These are phyloP conservation scores for Antitrichia curtipendula DNA, from an alignment of 225 moss, liverwort and hornwort species.

Conservation along the genomic window DNA sequence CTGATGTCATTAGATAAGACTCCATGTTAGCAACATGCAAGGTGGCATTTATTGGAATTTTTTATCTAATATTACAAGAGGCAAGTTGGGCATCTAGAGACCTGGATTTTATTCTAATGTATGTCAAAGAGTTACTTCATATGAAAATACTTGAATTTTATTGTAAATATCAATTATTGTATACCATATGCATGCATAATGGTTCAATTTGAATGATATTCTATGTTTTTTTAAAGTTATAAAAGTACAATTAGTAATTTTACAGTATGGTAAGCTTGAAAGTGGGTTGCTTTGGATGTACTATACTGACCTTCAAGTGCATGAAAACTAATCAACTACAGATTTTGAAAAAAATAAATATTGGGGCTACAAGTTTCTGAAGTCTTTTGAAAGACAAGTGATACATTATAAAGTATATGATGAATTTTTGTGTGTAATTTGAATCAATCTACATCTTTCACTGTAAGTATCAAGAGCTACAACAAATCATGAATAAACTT, in stretches of 20 bases:
- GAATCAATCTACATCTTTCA: neutral
- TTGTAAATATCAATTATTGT: neutral
- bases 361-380: rapidly evolving
- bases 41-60: too few species aligned
- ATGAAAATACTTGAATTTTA: neutral
- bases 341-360: neutral
- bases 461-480: rapidly evolving
- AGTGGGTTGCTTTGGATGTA: neutral
- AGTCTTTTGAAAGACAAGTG: neutral
- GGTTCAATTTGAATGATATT: neutral
- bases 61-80: too few species aligned
- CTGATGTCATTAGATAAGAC: too few species aligned
- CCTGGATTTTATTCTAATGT: too few species aligned
- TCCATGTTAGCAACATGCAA: too few species aligned
- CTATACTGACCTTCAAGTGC: too few species aligned
- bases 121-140: neutral
- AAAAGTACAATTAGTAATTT: neutral
- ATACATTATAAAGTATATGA: neutral
- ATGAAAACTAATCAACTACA: neutral
- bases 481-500: neutral
- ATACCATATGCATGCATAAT: neutral
- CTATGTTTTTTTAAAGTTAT: rapidly evolving
- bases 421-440: too few species aligned
- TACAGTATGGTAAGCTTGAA: neutral
- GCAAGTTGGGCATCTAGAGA: too few species aligned